phyloP scores from a whole-genome alignment of 108 stramenopile species.

The Stephanodiscus triporus region DNA sequence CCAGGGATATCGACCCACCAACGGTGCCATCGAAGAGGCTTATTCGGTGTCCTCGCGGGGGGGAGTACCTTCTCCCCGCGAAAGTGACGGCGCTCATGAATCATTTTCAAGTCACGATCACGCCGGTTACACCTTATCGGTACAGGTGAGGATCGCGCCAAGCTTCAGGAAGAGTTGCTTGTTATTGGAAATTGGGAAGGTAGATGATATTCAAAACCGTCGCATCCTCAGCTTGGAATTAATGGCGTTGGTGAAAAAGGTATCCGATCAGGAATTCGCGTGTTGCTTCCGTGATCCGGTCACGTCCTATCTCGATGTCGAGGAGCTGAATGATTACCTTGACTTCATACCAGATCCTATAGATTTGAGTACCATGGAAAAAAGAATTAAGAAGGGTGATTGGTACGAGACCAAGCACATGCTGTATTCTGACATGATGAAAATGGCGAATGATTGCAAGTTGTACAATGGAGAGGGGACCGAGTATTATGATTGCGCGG shows the following conservation, averaged over 20 bases:
- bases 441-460: conserved; percentile 95
- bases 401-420: conserved; percentile 82
- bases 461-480: conserved; percentile 83
- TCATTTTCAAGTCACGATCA: conserved; percentile 26
- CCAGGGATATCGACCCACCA: conserved; percentile 35
- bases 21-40: conserved; percentile 18
- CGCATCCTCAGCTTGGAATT: conserved; percentile 73
- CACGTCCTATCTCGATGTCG: conserved; percentile 47
- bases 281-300: conserved; percentile 97
- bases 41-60: background rate
- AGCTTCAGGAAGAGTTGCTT: conserved; percentile 39
- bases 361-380: conserved; percentile 88
- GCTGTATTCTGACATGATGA: conserved; percentile 86
- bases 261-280: conserved; percentile 88
- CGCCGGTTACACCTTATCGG: conserved; percentile 22
- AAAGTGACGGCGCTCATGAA: conserved; percentile 12
- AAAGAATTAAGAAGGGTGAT: conserved; percentile 81
- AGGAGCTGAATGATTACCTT: conserved; percentile 89
- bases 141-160: conserved; percentile 30
- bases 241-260: conserved; percentile 67
- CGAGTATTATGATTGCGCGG: conserved; percentile 78
- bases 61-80: background rate
- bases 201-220: conserved; percentile 52
- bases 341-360: conserved; percentile 87
- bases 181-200: conserved; percentile 13